A percentile compares a stretch with the other conserved stretches of the same genome.
phyloP scores from a whole-genome alignment of 805 yeast species.

The Pichia californica region DNA sequence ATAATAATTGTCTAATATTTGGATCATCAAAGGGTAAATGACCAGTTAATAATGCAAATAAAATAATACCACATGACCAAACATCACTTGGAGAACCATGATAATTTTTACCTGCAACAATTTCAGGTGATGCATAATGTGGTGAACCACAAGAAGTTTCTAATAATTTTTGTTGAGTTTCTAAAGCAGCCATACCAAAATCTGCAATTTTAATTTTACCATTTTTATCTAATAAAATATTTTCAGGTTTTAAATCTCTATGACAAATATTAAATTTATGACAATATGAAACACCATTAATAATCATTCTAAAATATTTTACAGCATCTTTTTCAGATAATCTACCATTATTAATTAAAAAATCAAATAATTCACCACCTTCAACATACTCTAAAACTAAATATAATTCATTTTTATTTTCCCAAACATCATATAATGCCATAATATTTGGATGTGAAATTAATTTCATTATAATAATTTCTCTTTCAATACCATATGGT shows the following conservation, averaged over 20 bases:
- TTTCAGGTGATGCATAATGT: slow-evolving; percentile 85
- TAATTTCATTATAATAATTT: slow-evolving; percentile 93
- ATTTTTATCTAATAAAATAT: slow-evolving; percentile 57
- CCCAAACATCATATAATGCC: slow-evolving; percentile 96
- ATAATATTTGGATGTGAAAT: slow-evolving; percentile 91
- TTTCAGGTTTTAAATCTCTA: slow-evolving; percentile 79
- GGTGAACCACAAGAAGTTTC: slow-evolving; percentile 87
- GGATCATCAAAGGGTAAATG: slow-evolving; percentile 82
- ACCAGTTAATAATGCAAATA: slow-evolving; percentile 74
- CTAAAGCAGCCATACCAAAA: slow-evolving; percentile 87
- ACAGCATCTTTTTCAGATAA: slow-evolving; percentile 69
- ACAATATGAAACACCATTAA: slow-evolving; percentile 73
- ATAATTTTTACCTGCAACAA: slow-evolving; percentile 68
- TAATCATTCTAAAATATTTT: slow-evolving; percentile 68
- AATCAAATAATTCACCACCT: slow-evolving; percentile 82
- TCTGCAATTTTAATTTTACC: slow-evolving; percentile 74
- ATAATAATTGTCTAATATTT: slow-evolving; percentile 58
- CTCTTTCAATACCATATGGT: slow-evolving; percentile 95
- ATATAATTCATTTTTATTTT: slow-evolving; percentile 82
- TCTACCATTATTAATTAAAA: slow-evolving; percentile 64
- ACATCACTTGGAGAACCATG: slow-evolving; percentile 84
- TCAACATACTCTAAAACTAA: slow-evolving; percentile 76
- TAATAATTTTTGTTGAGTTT: slow-evolving; percentile 58
- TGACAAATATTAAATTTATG: slow-evolving; percentile 78
- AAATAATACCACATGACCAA: slow-evolving; percentile 83